Conservation (phyloP, 139 green algal genomes). For the Asterochloris erici region DNA sequence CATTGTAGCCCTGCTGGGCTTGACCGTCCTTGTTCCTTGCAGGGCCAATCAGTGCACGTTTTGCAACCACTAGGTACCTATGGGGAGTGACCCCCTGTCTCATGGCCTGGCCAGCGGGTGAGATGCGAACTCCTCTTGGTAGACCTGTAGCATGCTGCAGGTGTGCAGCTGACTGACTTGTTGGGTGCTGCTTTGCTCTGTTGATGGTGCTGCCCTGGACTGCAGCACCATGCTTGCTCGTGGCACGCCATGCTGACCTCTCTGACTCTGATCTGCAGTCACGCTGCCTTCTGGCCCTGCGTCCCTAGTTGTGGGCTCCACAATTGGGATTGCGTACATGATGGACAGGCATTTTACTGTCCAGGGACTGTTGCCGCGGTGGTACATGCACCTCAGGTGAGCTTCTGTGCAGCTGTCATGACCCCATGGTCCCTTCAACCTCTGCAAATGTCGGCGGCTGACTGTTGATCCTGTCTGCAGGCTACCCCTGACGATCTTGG, state of each 20-base stretch:
- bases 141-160: too few species aligned
- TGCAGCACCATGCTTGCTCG: too few species aligned
- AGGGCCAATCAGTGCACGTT: conserved; percentile 2
- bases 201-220: too few species aligned
- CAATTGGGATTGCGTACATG: conserved; percentile 37
- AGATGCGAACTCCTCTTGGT: too few species aligned
- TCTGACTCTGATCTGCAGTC: conserved; percentile 26
- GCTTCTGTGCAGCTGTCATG: too few species aligned
- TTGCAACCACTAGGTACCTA: conserved; percentile 52
- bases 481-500: conserved; percentile 40
- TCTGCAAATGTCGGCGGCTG: too few species aligned
- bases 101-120: conserved; percentile 58
- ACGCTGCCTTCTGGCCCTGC: conserved; percentile 37
- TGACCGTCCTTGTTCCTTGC: background rate
- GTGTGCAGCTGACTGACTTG: too few species aligned
- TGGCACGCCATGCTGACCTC: too few species aligned
- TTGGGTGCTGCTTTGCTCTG: too few species aligned
- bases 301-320: conserved; percentile 26
- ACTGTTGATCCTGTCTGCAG: background rate
- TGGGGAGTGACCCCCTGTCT: conserved; percentile 82
- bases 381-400: conserved; percentile 43
- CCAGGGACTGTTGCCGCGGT: conserved; percentile 8
- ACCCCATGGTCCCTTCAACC: too few species aligned
- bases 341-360: conserved; percentile 29
- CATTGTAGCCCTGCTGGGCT: background rate